Evolutionary conservation across 2,329 filamentous ascomycete genomes (phyloP).

Genomic region (Mariannaea elegans): DNA sequence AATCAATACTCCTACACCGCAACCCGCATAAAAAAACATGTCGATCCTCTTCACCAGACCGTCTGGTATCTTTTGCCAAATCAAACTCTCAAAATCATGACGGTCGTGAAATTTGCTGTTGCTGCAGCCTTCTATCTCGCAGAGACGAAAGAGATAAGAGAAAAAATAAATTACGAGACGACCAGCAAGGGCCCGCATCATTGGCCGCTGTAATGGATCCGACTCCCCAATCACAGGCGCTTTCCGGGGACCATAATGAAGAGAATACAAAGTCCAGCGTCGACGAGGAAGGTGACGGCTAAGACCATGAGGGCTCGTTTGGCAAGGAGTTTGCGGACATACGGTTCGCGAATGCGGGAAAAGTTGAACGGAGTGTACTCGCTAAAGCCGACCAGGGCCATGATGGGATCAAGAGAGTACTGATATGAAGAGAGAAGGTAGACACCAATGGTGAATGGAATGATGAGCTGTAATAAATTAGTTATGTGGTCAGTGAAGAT

Average conservation of each 20-base stretch:
- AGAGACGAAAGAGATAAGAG: constrained; percentile 23
- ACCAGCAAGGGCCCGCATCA: constrained; percentile 38
- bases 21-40: constrained; percentile 29
- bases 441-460: constrained; percentile 91
- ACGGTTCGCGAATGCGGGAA: constrained; percentile 87
- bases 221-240: constrained; percentile 62
- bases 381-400: constrained; percentile 88
- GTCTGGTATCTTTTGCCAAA: constrained; percentile 27
- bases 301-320: constrained; percentile 87
- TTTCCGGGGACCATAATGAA: constrained; percentile 97
- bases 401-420: constrained; percentile 91
- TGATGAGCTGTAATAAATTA: constrained; percentile 62
- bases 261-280: constrained; percentile 83
- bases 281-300: constrained; percentile 76
- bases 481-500: not conserved
- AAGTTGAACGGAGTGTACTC: constrained; percentile 98
- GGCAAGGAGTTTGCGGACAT: constrained; percentile 84
- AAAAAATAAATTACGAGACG: constrained; percentile 17
- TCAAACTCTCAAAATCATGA: constrained; percentile 40
- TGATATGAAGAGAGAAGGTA: constrained; percentile 93
- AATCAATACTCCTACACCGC: constrained; percentile 36
- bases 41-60: constrained; percentile 10
- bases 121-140: constrained; percentile 25
- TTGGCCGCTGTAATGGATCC: constrained; percentile 23
- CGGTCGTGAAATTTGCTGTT: constrained; percentile 37